These are phyloP conservation scores for Erythrophleum fordii DNA, from an alignment of 306 rosid species.

Conservation along the genomic window DNA sequence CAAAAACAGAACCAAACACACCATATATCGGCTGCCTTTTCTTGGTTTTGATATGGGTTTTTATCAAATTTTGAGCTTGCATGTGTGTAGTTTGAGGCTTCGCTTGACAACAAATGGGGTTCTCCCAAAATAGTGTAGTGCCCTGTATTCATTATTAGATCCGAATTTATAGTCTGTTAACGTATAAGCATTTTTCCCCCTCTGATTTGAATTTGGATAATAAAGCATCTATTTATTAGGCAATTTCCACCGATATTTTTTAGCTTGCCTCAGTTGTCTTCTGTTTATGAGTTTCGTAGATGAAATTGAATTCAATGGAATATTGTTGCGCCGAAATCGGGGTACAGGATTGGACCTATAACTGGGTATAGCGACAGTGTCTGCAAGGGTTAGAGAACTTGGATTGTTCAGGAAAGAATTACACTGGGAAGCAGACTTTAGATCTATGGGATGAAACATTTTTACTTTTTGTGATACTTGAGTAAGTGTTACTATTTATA, in stretches of 20 bases:
- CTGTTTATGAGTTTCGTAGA: no score
- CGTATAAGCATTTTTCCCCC: neutral
- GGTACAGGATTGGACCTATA: no score
- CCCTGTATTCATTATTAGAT: neutral
- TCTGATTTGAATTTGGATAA: neutral
- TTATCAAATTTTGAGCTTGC: no score
- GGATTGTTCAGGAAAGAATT: no score
- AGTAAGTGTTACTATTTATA: neutral
- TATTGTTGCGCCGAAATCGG: no score
- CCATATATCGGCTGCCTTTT: neutral
- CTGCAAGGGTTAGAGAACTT: no score
- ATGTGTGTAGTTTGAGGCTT: no score
- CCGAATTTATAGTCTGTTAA: neutral
- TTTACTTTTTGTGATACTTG: neutral
- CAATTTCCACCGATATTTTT: neutral
- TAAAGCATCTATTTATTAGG: neutral
- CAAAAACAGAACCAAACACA: no score
- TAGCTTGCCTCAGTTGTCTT: neutral
- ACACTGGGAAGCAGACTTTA: no score
- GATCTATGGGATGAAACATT: neutral
- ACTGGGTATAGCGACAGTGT: no score
- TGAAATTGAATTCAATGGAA: no score
- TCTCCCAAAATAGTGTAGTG: neutral
- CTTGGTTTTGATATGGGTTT: neutral
- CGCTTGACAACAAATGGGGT: neutral